phyloP scores from a whole-genome alignment of 768 basidiomycete genomes.

The Ephemerocybe angulata region DNA sequence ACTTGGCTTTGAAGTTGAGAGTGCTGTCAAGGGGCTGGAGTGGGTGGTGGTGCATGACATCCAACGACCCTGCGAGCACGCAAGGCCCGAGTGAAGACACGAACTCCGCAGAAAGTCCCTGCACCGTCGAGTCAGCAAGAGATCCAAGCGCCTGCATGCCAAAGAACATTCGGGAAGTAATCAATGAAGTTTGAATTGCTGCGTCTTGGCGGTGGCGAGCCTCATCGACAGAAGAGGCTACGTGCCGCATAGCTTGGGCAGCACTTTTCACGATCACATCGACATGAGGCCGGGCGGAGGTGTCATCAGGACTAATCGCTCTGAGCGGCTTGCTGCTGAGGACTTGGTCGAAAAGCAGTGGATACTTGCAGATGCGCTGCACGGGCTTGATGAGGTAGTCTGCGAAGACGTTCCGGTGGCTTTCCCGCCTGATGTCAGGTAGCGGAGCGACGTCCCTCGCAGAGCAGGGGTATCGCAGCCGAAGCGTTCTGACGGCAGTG shows the following conservation, averaged over 20 bases:
- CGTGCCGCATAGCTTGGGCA: constrained; percentile 67
- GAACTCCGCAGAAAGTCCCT: constrained; percentile 50
- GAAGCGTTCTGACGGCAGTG: constrained; percentile 36
- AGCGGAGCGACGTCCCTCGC: constrained; percentile 30
- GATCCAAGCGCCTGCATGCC: constrained; percentile 14
- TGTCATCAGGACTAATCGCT: constrained; percentile 17
- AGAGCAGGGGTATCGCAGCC: constrained; percentile 31
- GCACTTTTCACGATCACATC: constrained; percentile 50
- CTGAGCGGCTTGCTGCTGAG: constrained; percentile 29
- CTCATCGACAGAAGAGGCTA: constrained; percentile 77
- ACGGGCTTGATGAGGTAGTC: constrained; percentile 98
- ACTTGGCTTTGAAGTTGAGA: constrained; percentile 70
- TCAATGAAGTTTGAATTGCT: constrained; percentile 60
- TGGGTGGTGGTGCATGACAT: constrained; percentile 74
- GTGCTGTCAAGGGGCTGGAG: constrained; percentile 38
- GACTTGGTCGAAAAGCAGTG: constrained; percentile 80
- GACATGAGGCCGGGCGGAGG: constrained; percentile 24
- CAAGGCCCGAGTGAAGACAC: constrained; percentile 75
- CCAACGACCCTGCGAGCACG: constrained; percentile 78
- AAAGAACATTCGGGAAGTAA: constrained; percentile 60
- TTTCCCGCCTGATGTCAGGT: constrained; percentile 25
- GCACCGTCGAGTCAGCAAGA: constrained; percentile 28
- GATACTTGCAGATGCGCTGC: constrained; percentile 94
- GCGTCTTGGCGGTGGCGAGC: constrained; percentile 67
- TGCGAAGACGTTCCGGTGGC: constrained; percentile 53